These are phyloP conservation scores for Alternaria longipes DNA, from an alignment of 2,329 filamentous ascomycete species.

Conservation along the genomic window DNA sequence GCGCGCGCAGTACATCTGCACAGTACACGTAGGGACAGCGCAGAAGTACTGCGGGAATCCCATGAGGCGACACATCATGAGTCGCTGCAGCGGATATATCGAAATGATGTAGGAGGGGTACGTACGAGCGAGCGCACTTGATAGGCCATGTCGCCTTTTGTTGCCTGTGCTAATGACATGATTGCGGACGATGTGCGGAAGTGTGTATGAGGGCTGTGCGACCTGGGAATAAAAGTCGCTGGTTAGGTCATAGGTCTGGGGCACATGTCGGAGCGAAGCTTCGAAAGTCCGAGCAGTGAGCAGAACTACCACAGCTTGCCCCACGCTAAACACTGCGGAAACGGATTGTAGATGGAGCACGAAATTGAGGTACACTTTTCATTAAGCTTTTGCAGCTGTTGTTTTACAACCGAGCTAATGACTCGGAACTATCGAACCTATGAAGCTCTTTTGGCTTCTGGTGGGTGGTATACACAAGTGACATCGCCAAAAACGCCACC, in stretches of 20 bases:
- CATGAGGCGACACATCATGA: not conserved
- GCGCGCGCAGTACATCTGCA: not conserved
- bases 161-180: conserved; percentile 49
- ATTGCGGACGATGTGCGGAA: conserved; percentile 14
- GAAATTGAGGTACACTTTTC: not conserved
- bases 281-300: conserved; percentile 38
- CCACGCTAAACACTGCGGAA: not conserved
- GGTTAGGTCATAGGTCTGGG: conserved; percentile 47
- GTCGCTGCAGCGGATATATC: not conserved
- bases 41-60: not conserved
- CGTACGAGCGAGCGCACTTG: conserved; percentile 53
- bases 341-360: not conserved
- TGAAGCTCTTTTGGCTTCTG: not conserved
- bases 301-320: conserved; percentile 1
- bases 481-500: conserved; percentile 14
- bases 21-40: not conserved
- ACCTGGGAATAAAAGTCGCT: conserved; percentile 45
- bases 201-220: conserved; percentile 34
- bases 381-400: not conserved
- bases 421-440: not conserved
- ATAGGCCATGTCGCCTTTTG: conserved; percentile 50
- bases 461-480: conserved; percentile 10
- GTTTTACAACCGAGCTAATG: conserved; percentile 1
- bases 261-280: conserved; percentile 38
- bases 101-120: conserved; percentile 15